Percentiles rank a stretch among this genome's conserved stretches.
These are phyloP conservation scores for Phaseolus coccineus DNA, from an alignment of 331 rosid genomes.

Conservation along the genomic window DNA sequence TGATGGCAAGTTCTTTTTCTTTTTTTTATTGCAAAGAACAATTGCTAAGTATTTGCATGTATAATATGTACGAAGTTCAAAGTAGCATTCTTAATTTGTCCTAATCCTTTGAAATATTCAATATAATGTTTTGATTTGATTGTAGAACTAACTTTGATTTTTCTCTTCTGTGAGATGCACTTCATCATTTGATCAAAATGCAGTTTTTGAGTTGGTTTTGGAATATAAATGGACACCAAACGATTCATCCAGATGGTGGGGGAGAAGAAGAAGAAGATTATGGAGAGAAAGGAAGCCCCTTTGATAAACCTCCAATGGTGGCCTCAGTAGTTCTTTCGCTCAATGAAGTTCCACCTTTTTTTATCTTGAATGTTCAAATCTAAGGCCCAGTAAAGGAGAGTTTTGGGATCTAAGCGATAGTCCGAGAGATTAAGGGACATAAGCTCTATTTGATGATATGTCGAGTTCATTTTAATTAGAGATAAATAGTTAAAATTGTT, in stretches of 20 bases:
- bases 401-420: too few relatives aligned
- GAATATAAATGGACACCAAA: slow-evolving; percentile 76
- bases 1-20: background rate
- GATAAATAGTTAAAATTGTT: background rate
- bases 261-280: slow-evolving; percentile 83
- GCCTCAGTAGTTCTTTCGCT: too few relatives aligned
- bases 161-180: slow-evolving; percentile 99
- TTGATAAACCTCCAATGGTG: slow-evolving; percentile 40
- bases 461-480: background rate
- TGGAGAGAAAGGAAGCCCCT: slow-evolving; percentile 97
- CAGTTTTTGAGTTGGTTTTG: slow-evolving; percentile 81
- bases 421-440: too few relatives aligned
- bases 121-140: slow-evolving; percentile 49
- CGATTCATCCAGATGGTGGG: slow-evolving; percentile 91
- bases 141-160: slow-evolving; percentile 82
- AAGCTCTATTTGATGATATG: background rate
- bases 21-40: background rate
- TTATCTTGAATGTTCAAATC: too few relatives aligned
- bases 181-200: slow-evolving; percentile 86
- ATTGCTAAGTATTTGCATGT: background rate
- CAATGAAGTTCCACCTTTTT: too few relatives aligned
- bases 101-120: background rate
- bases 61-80: background rate
- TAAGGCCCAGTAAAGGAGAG: too few relatives aligned
- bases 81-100: background rate